phyloP scores from a whole-genome alignment of 1,139 yeast species.

The Arxiozyma slooffiae region DNA sequence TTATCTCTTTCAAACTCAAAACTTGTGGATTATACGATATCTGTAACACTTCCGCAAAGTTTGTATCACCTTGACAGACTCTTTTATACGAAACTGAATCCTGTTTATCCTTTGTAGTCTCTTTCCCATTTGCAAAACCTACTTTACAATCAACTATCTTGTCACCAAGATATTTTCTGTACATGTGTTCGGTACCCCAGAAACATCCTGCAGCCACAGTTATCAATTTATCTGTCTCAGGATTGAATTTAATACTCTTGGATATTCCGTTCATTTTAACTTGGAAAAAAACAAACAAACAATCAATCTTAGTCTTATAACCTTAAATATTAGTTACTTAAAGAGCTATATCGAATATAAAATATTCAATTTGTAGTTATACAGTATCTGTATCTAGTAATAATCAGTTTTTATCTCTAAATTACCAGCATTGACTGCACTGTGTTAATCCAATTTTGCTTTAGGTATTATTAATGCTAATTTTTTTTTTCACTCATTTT shows the following conservation, averaged over 20 bases:
- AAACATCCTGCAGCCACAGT: constrained; percentile 82
- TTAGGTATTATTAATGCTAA: too few relatives aligned
- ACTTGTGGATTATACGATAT: constrained; percentile 65
- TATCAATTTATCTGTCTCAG: constrained; percentile 39
- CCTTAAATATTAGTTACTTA: too few relatives aligned
- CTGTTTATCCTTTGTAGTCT: constrained; percentile 22
- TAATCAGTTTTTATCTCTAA: too few relatives aligned
- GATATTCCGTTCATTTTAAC: constrained; percentile 14
- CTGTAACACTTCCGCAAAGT: constrained; percentile 72
- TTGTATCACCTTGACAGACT: constrained; percentile 68
- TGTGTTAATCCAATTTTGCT: too few relatives aligned
- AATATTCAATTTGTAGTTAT: too few relatives aligned
- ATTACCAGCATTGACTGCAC: too few relatives aligned
- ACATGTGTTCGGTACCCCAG: constrained; percentile 92
- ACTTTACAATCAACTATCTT: constrained; percentile 67
- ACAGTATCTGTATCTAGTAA: too few relatives aligned
- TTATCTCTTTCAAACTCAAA: constrained; percentile 49
- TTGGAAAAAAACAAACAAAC: background rate
- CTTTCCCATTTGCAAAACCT: constrained; percentile 79
- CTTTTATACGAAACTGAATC: constrained; percentile 57
- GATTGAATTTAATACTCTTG: constrained; percentile 33
- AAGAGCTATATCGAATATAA: background rate
- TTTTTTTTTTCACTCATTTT: too few relatives aligned
- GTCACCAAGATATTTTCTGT: constrained; percentile 49
- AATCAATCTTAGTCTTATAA: background rate